phyloP scores from a whole-genome alignment of 352 stramenopile genomes.

The Phytophthora megakarya region DNA sequence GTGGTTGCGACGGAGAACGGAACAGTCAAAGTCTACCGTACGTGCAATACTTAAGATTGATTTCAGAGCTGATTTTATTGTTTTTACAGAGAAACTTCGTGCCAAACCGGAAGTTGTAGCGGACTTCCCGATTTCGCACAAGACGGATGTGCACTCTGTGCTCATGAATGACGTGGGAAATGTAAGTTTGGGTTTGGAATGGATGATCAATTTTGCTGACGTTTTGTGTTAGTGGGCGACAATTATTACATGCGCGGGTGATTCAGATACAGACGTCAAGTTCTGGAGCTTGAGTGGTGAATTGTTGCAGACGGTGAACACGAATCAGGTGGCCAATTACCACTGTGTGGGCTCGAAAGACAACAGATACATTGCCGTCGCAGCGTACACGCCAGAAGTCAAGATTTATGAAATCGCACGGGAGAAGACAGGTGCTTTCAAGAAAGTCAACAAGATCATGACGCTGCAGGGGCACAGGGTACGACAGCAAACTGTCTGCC shows the following conservation, averaged over 20 bases:
- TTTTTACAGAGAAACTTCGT: slow-evolving; percentile 70
- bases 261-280: slow-evolving; percentile 80
- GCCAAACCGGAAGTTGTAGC: slow-evolving; percentile 69
- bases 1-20: slow-evolving; percentile 72
- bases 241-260: slow-evolving; percentile 73
- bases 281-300: slow-evolving; percentile 78
- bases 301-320: slow-evolving; percentile 75
- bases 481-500: slow-evolving; percentile 5
- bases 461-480: slow-evolving; percentile 78
- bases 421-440: slow-evolving; percentile 77
- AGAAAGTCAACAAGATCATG: slow-evolving; percentile 87
- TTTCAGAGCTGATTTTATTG: slow-evolving; percentile 4
- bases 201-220: slow-evolving; percentile 6
- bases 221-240: slow-evolving; percentile 57
- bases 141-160: slow-evolving; percentile 79
- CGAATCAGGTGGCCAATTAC: slow-evolving; percentile 83
- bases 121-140: slow-evolving; percentile 69
- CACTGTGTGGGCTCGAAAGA: slow-evolving; percentile 82
- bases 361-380: slow-evolving; percentile 82
- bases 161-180: slow-evolving; percentile 85
- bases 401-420: slow-evolving; percentile 85
- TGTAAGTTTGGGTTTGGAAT: slow-evolving; percentile 19
- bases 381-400: slow-evolving; percentile 81
- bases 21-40: slow-evolving; percentile 78
- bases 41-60: slow-evolving; percentile 3